phyloP scores from a whole-genome alignment of 2,329 filamentous ascomycete genomes.

The Zymoseptoria pseudotritici region DNA sequence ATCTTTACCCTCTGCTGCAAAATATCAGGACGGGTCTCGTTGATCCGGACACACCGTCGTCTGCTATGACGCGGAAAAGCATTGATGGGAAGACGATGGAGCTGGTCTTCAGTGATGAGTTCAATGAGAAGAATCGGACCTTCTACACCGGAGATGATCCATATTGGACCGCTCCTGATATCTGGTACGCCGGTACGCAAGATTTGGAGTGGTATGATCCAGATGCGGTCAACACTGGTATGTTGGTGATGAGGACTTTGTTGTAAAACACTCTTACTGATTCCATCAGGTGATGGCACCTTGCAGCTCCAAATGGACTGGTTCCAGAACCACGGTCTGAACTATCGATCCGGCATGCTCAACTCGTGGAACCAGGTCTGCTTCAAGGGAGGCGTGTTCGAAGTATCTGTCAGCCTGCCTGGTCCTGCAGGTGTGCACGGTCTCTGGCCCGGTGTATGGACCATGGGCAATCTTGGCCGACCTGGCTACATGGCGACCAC shows the following conservation, averaged over 20 bases:
- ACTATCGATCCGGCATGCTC: conserved; percentile 46
- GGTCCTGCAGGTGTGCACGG: conserved; percentile 44
- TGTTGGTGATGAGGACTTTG: not conserved
- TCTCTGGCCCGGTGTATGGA: conserved; percentile 49
- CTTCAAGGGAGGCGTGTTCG: conserved; percentile 48
- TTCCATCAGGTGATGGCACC: conserved; percentile 22
- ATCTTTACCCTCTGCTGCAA: conserved; percentile 40
- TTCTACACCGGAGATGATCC: conserved; percentile 53
- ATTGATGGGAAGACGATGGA: conserved; percentile 40
- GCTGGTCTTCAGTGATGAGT: conserved; percentile 51
- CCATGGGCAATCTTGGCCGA: conserved; percentile 48
- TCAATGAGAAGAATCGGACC: conserved; percentile 45
- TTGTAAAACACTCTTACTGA: conserved; percentile 3
- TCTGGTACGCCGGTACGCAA: conserved; percentile 49
- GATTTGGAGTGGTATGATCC: conserved; percentile 48
- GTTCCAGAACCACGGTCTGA: conserved; percentile 54
- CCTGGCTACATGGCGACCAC: conserved; percentile 47
- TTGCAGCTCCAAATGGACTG: conserved; percentile 56
- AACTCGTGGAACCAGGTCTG: conserved; percentile 48
- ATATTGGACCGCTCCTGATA: conserved; percentile 46
- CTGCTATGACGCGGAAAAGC: conserved; percentile 39
- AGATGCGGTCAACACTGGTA: conserved; percentile 44
- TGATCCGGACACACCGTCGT: conserved; percentile 45
- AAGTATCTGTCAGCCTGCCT: conserved; percentile 46
- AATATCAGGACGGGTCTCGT: conserved; percentile 44